These are phyloP conservation scores for Massospora cicadina DNA, from an alignment of 371 early-diverging fungal species.

Conservation along the genomic window DNA sequence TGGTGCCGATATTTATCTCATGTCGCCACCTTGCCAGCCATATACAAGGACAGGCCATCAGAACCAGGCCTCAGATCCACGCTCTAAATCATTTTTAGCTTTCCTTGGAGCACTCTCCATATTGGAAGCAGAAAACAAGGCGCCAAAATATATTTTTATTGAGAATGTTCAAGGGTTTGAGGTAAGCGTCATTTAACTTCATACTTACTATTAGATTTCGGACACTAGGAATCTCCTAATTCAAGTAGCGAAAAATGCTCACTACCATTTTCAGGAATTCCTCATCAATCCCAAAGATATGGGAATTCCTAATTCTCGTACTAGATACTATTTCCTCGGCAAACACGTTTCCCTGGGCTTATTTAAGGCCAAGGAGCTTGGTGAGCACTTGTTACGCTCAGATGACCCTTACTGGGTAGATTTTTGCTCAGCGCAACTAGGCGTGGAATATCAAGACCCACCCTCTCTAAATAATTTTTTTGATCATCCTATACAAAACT, in stretches of 20 bases:
- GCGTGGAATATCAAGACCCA: background rate
- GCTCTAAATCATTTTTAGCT: conserved; percentile 34
- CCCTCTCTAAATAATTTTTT: background rate
- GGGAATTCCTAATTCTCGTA: conserved; percentile 41
- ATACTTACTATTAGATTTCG: conserved; percentile 18
- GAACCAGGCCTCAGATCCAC: conserved; percentile 50
- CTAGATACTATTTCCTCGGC: conserved; percentile 40
- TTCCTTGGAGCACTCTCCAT: conserved; percentile 51
- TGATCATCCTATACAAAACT: background rate
- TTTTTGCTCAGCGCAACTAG: background rate
- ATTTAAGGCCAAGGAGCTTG: background rate
- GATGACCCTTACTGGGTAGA: background rate
- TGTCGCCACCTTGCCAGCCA: conserved; percentile 76
- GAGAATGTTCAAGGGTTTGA: conserved; percentile 80
- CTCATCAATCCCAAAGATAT: conserved; percentile 40
- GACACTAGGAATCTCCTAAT: conserved; percentile 30
- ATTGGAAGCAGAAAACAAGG: conserved; percentile 29
- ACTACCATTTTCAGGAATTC: conserved; percentile 33
- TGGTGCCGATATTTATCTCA: conserved; percentile 56
- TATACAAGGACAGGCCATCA: conserved; percentile 61
- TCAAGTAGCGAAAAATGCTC: conserved; percentile 18
- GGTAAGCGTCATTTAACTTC: conserved; percentile 15
- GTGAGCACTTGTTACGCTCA: background rate
- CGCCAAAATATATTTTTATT: conserved; percentile 47
- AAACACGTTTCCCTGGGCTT: conserved; percentile 6